Evolutionary conservation across 2,329 filamentous ascomycete genomes (phyloP).

Genomic region (Zymoseptoria tritici): DNA sequence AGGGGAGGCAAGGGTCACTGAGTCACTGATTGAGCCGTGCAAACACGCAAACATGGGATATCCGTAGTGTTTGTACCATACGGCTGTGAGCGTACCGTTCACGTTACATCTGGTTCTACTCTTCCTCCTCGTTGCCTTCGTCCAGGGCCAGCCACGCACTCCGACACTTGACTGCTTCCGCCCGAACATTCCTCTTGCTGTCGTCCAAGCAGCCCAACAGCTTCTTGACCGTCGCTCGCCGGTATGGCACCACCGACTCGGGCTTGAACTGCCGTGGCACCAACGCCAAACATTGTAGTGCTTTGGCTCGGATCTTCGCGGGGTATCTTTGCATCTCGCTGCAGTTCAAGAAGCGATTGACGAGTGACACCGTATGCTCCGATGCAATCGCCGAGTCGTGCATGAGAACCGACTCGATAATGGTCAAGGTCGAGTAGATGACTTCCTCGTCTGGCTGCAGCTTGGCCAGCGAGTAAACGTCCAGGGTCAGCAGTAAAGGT

Average conservation of each 20-base stretch:
- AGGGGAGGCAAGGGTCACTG: conserved; percentile 37
- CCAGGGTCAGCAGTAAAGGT: conserved; percentile 56
- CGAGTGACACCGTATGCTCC: conserved; percentile 51
- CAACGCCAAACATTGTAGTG: conserved; percentile 42
- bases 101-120: conserved; percentile 4
- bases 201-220: conserved; percentile 54
- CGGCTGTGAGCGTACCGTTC: not conserved
- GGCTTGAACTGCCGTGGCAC: conserved; percentile 42
- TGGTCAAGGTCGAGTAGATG: conserved; percentile 54
- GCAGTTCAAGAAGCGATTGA: conserved; percentile 48
- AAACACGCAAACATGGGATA: not conserved
- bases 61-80: not conserved
- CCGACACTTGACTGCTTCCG: conserved; percentile 54
- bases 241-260: conserved; percentile 50
- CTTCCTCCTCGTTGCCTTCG: conserved; percentile 50
- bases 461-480: conserved; percentile 33
- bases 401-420: conserved; percentile 50
- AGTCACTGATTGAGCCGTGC: not conserved
- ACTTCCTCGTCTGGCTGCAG: conserved; percentile 38
- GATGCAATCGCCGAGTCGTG: conserved; percentile 48
- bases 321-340: conserved; percentile 24
- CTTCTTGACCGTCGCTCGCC: conserved; percentile 49
- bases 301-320: conserved; percentile 39
- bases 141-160: conserved; percentile 54
- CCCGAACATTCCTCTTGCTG: conserved; percentile 53